Evolutionary conservation across 148 eudicot genomes (phyloP).

Genomic region (Fagopyrum tataricum): DNA sequence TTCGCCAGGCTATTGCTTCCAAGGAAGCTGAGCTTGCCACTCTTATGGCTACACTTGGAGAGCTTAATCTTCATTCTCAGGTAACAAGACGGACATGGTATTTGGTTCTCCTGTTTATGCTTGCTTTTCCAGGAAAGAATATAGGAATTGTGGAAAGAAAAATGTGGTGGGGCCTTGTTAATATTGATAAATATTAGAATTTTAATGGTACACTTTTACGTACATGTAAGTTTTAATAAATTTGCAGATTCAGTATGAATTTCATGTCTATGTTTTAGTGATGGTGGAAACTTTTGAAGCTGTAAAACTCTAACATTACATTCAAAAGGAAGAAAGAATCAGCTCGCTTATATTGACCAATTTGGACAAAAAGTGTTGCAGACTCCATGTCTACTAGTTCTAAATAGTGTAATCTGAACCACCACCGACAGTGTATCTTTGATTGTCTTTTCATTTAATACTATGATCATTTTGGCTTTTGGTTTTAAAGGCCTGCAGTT

Average conservation of each 20-base stretch:
- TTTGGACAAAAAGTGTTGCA: neutral
- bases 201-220: neutral
- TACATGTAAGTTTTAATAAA: neutral
- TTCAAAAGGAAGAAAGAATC: neutral
- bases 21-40: slow-evolving; percentile 68
- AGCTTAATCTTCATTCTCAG: slow-evolving; percentile 38
- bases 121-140: neutral
- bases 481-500: neutral
- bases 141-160: slow-evolving; percentile 8
- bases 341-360: slow-evolving; percentile 1
- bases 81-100: slow-evolving; percentile 21
- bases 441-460: slow-evolving; percentile 6
- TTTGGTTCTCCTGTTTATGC: neutral
- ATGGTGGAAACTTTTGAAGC: neutral
- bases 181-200: neutral
- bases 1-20: slow-evolving; percentile 51
- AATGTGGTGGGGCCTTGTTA: slow-evolving; percentile 9
- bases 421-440: neutral
- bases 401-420: neutral
- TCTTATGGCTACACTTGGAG: slow-evolving; percentile 62
- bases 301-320: neutral
- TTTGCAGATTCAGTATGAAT: neutral
- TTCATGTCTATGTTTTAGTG: neutral
- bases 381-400: neutral
- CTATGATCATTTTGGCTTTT: neutral